Conservation (phyloP, 2,329 filamentous ascomycete species). For the Aspergillus arachidicola region DNA sequence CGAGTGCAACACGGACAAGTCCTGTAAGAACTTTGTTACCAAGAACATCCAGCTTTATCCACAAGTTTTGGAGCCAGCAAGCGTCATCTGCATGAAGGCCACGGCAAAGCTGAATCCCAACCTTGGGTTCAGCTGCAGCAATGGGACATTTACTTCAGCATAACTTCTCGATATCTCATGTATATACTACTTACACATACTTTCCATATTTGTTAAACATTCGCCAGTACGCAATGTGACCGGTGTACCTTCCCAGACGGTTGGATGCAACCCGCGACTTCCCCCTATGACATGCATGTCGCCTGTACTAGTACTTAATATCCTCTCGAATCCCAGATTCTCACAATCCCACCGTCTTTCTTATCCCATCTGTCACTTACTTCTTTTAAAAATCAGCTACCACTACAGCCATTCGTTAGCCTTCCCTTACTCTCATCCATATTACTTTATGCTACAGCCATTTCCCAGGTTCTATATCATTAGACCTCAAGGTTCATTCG, state of each 20-base stretch:
- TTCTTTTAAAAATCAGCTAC: background rate
- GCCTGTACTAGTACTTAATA: background rate
- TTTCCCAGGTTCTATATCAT: constrained; percentile 44
- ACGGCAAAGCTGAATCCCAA: constrained; percentile 36
- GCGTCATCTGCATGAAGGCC: constrained; percentile 41
- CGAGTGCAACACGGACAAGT: constrained; percentile 45
- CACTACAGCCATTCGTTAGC: background rate
- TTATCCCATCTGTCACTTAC: background rate
- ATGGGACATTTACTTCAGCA: constrained; percentile 34
- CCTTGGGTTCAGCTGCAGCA: constrained; percentile 38
- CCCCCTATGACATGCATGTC: background rate
- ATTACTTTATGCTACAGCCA: constrained; percentile 21
- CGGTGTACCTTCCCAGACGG: background rate
- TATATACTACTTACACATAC: background rate
- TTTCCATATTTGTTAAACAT: background rate
- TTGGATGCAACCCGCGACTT: background rate
- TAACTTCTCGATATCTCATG: background rate
- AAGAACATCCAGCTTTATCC: constrained; percentile 38
- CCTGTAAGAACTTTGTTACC: constrained; percentile 40
- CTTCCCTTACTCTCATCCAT: constrained; percentile 1
- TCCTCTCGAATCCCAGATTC: background rate
- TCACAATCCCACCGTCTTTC: background rate
- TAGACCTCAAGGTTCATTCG: constrained; percentile 36
- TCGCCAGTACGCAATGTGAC: background rate
- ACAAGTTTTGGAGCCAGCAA: constrained; percentile 31